Conservation (phyloP, 2,329 filamentous ascomycete species). For the Penicillium sp. region DNA sequence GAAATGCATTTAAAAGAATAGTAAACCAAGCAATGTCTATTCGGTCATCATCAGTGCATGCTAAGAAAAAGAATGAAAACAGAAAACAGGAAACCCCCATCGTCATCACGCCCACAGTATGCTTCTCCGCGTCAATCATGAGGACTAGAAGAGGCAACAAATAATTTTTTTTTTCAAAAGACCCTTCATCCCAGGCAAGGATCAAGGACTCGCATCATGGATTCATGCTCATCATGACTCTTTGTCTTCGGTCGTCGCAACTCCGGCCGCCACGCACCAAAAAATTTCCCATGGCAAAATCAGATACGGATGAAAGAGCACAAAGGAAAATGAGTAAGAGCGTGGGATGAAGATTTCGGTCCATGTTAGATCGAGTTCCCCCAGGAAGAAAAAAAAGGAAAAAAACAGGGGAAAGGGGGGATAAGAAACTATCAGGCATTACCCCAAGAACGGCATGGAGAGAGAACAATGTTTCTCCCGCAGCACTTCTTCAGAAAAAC, state of each 20-base stretch:
- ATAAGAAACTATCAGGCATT: slow-evolving; percentile 9
- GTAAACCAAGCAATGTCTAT: slow-evolving; percentile 30
- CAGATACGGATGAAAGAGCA: slow-evolving; percentile 10
- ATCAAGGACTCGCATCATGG: slow-evolving; percentile 10
- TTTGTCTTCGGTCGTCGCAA: slow-evolving; percentile 20
- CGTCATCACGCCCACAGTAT: slow-evolving; percentile 13
- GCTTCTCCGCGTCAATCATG: slow-evolving; percentile 10
- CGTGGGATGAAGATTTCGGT: background rate
- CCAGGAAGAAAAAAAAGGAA: slow-evolving; percentile 15
- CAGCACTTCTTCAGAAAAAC: slow-evolving; percentile 34
- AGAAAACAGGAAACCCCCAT: slow-evolving; percentile 15
- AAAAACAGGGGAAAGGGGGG: slow-evolving; percentile 13
- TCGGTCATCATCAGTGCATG: slow-evolving; percentile 30
- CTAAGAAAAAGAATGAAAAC: slow-evolving; percentile 20
- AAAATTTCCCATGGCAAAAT: slow-evolving; percentile 8
- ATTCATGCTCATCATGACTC: slow-evolving; percentile 19
- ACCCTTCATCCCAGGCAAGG: slow-evolving; percentile 3
- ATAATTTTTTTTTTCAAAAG: slow-evolving; percentile 4
- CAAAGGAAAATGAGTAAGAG: slow-evolving; percentile 4
- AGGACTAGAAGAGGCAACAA: slow-evolving; percentile 3
- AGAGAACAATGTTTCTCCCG: background rate
- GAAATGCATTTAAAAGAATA: slow-evolving; percentile 24
- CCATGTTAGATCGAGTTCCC: background rate
- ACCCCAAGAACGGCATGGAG: background rate
- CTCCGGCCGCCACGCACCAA: slow-evolving; percentile 11